Evolutionary conservation across 2,329 filamentous ascomycete genomes (phyloP), one percentile per base, ranked within the genome.

Genomic region (Aspergillus sojae): DNA sequence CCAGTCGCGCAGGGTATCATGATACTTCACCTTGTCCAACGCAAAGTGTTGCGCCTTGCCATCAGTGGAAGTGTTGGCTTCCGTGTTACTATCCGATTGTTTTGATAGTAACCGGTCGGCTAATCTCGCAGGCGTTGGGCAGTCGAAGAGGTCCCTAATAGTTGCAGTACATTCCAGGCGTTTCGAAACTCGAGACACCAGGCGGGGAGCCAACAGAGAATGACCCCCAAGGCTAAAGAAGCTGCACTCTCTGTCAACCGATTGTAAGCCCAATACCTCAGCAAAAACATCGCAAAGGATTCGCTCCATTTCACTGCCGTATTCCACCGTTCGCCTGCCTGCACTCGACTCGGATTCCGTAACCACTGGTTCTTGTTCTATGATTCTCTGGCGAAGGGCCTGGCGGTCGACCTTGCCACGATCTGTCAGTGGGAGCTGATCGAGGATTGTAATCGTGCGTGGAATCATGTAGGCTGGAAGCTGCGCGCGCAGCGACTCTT

Each of bases 41-140:
- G 16, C 2, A n/a, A 0, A n/a, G 2, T 19, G 16, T 41, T n/a
- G 5, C 19, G 16, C 2, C 1, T 41, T 5, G 0, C 7, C 36
- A 3, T 41, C 6, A 7, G 3, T 41, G 9, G 39, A 1, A 1
- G 16, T 2, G 19, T 41, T n/a, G 39, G 7, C 39, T 41, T 41
- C 16, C 6, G 6, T 3, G 16, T 19, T 10, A 19, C 39, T n/a
- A 41, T 41, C 6, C 2, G 39, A 3, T 41, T 41, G 39, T 9
- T 41, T 41, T 3, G 16, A 41, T 41, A 41, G 16, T 41, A 41
- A n/a, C 16, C 16, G 39, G 19, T 9, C 6, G 39, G 39, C 39
- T 9, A 41, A 41, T 9, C 39, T 41, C 2, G 6, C 16, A 41
- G 39, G 39, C 6, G 39, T 41, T 9, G 39, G 39, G 16, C 16